Evolutionary conservation across 73 alveolate genomes (phyloP).

Genomic region (Paramecium pentaurelia): DNA sequence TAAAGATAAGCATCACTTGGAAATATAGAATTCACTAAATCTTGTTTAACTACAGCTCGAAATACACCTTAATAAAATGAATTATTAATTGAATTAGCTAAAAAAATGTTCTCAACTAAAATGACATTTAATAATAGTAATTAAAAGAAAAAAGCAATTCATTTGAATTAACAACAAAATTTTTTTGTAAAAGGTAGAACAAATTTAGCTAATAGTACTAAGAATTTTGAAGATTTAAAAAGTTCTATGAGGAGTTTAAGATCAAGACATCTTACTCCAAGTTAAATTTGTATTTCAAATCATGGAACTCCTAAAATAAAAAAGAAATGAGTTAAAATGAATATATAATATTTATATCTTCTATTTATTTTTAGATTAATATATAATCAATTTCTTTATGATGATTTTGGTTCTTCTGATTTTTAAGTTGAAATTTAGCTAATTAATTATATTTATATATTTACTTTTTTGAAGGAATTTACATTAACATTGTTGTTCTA

Average conservation of each 20-base stretch:
- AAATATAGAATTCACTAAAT: neutral
- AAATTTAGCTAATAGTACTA: neutral
- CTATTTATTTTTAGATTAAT: neutral
- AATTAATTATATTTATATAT: neutral
- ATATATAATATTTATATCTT: neutral
- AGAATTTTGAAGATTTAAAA: slow-evolving; percentile 15
- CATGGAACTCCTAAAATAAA: neutral
- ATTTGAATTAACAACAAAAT: neutral
- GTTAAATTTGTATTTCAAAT: neutral
- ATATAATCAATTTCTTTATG: neutral
- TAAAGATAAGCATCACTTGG: slow-evolving; percentile 27
- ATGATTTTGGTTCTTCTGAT: neutral
- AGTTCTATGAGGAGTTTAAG: slow-evolving; percentile 21
- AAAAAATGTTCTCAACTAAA: neutral
- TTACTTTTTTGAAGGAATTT: slow-evolving; percentile 17
- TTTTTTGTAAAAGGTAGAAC: slow-evolving; percentile 23
- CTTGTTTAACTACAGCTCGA: neutral
- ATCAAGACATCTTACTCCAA: slow-evolving; percentile 24
- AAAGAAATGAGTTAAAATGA: neutral
- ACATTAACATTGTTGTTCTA: slow-evolving; percentile 40
- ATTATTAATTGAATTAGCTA: neutral
- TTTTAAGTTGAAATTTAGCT: neutral
- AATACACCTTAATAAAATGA: neutral
- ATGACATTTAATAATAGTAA: neutral
- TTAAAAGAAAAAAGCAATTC: neutral